Percentiles rank a stretch among this genome's conserved stretches.
Evolutionary conservation across 2,329 filamentous ascomycete genomes (phyloP).

Genomic region (Nemania bipapillata): DNA sequence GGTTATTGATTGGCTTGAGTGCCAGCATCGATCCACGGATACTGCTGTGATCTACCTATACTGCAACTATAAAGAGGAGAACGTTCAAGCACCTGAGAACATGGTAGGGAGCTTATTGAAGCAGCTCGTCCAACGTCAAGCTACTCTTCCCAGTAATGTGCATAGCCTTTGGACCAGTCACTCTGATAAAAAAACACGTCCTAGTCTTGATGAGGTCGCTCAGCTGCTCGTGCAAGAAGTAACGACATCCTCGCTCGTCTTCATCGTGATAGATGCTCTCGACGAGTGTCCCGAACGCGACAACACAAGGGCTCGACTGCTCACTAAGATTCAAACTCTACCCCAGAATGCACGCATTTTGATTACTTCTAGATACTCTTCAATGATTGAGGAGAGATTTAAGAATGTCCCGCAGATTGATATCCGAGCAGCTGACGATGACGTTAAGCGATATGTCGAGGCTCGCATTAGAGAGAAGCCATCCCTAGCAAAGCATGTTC

Average conservation of each 20-base stretch:
- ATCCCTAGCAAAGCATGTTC: background rate
- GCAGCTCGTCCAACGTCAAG: background rate
- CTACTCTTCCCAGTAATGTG: background rate
- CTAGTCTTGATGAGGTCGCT: background rate
- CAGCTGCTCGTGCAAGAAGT: background rate
- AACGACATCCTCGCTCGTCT: background rate
- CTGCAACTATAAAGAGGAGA: background rate
- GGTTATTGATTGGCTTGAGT: background rate
- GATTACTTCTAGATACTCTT: conserved; percentile 1
- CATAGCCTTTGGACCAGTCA: background rate
- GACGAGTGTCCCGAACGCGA: conserved; percentile 12
- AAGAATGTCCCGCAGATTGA: background rate
- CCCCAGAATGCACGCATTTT: background rate
- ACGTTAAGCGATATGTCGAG: background rate
- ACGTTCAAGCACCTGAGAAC: background rate
- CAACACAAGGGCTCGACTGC: background rate
- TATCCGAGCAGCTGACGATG: background rate
- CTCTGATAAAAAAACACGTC: background rate
- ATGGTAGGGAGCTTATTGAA: background rate
- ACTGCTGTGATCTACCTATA: conserved; percentile 46
- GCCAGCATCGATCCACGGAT: conserved; percentile 34
- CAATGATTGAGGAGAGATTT: background rate
- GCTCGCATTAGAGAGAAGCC: background rate
- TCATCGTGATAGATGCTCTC: conserved; percentile 18
- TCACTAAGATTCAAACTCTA: background rate